phyloP scores from a whole-genome alignment of 2,329 filamentous ascomycete genomes.

The Fusarium hainanense region DNA sequence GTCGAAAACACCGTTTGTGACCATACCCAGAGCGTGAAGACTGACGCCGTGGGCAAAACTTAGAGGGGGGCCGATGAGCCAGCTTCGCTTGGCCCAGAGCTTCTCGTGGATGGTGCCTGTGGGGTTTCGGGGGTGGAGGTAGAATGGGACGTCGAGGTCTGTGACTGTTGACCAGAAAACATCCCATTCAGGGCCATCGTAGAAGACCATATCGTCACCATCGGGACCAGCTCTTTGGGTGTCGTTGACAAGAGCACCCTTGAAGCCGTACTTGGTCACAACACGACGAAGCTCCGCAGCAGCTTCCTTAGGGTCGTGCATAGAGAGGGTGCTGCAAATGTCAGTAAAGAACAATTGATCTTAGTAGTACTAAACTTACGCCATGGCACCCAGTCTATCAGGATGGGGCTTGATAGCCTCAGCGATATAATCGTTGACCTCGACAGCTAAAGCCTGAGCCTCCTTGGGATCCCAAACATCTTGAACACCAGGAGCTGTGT shows the following conservation, averaged over 20 bases:
- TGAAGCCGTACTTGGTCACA: constrained; percentile 69
- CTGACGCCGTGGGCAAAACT: constrained; percentile 69
- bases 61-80: constrained; percentile 69
- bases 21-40: constrained; percentile 65
- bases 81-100: constrained; percentile 68
- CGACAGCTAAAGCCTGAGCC: constrained; percentile 55
- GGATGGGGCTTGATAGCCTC: constrained; percentile 52
- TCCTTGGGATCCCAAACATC: constrained; percentile 56
- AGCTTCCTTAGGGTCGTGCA: constrained; percentile 65
- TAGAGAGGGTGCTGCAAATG: constrained; percentile 55
- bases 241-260: constrained; percentile 71
- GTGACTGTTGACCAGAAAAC: constrained; percentile 68
- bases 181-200: constrained; percentile 70
- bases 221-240: constrained; percentile 68
- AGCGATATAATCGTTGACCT: constrained; percentile 57
- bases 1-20: constrained; percentile 63
- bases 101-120: constrained; percentile 67
- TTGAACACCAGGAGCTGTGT: constrained; percentile 62
- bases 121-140: constrained; percentile 70
- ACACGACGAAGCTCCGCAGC: constrained; percentile 63
- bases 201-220: constrained; percentile 72
- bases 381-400: constrained; percentile 60
- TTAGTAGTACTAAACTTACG: constrained; percentile 42
- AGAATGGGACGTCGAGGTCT: constrained; percentile 72
- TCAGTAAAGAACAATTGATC: background rate